Base-by-base conservation (phyloP, 2,329 filamentous ascomycete species). In the Clarireedia paspali region DNA sequence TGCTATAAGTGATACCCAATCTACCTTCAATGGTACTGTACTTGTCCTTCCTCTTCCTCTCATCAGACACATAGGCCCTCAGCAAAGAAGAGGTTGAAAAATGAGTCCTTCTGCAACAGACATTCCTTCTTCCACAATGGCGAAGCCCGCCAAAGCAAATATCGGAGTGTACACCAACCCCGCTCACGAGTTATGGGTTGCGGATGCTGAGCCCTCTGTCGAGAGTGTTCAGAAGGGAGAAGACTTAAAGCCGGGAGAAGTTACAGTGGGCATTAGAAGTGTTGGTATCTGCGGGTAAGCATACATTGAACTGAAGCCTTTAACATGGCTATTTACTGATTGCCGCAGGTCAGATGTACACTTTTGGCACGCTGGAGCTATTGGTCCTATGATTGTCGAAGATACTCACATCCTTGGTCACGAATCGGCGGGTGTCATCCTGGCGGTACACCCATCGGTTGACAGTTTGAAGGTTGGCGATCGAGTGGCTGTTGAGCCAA, bases 111-210 rank as follows among this genome's bases (percentile, higher is more conserved):
- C 66, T 55, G 64, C 62, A 56, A 63, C 58, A 47, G 62, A 65
- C 45, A 52, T 63, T 27, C 12, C 58, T 2, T 47, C 56, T 30
- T 38, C 59, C 6, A 53, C 49, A n/a, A 62, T 63, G 63, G 61
- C 52, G 42, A 63, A 63, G 23, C 57, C 60, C 24, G 75, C 80
- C 57, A 94, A 95, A 79, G 75, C 88, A 57, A 97, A 97, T 75
- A 95, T 97, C 70, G 92, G 91, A 65, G 91, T 97, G 63, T 97
- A 88, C 79, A 97, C 92, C 52, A 96, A 97, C 75, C 90, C 92
- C 17, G 82, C 83, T 57, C 92, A 97, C 71, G 88, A 96, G 59
- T 78, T 97, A 53, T 97, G 91, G 89, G 83, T 96, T 59, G 87
- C 80, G 56, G 84, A 89, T 62, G 84, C 91, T 12, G 78, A 83